Evolutionary conservation across 225 moss, liverwort and hornwort species (phyloP).

Genomic region (Polytrichum commune): DNA sequence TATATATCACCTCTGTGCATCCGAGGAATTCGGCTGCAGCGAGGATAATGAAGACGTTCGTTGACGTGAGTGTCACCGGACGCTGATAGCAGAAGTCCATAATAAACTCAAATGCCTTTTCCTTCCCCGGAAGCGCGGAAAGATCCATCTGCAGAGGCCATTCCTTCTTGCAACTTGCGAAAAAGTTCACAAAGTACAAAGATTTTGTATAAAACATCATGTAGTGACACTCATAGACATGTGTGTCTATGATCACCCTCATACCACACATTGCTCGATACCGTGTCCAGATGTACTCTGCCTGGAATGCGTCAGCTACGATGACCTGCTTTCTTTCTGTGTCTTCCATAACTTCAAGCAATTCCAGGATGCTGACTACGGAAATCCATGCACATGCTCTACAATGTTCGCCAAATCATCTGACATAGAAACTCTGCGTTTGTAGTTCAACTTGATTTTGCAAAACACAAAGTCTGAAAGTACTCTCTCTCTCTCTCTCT

Average conservation of each 20-base stretch:
- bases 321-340: too few relatives aligned
- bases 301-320: not conserved
- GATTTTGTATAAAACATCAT: not conserved
- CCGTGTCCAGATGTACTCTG: not conserved
- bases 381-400: too few relatives aligned
- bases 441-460: too few relatives aligned
- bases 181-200: not conserved
- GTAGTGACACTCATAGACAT: not conserved
- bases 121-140: conserved; percentile 11
- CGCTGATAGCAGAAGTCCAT: conserved; percentile 21
- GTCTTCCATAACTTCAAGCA: too few relatives aligned
- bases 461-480: too few relatives aligned
- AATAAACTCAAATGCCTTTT: conserved; percentile 17
- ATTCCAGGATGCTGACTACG: too few relatives aligned
- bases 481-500: too few relatives aligned
- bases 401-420: too few relatives aligned
- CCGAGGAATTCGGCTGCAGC: conserved; percentile 25
- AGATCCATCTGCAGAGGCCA: conserved; percentile 9
- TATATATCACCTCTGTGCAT: conserved; percentile 22
- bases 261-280: not conserved
- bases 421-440: too few relatives aligned
- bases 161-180: not conserved
- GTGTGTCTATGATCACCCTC: not conserved
- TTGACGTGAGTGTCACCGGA: conserved; percentile 3
- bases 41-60: conserved; percentile 18